These are phyloP conservation scores for Melampsora americana DNA, from an alignment of 1,284 basidiomycete species.

Conservation along the genomic window DNA sequence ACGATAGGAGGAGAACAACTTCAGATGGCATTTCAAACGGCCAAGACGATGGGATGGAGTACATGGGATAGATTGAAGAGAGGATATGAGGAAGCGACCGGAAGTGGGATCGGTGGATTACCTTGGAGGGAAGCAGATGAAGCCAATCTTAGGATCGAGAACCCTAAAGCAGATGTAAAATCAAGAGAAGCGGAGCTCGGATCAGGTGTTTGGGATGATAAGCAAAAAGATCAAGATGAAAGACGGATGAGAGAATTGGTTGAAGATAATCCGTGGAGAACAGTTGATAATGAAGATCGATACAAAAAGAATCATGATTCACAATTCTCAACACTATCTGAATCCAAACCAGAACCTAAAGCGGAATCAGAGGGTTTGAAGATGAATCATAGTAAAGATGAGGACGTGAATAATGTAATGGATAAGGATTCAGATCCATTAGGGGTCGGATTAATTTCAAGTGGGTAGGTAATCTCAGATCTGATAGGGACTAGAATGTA, in stretches of 20 bases:
- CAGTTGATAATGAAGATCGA: not conserved
- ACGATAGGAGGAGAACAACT: constrained; percentile 20
- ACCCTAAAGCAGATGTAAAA: constrained; percentile 9
- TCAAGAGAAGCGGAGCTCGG: not conserved
- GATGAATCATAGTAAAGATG: not conserved
- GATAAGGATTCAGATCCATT: not conserved
- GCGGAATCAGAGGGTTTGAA: not conserved
- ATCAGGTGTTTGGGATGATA: not conserved
- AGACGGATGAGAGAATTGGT: not conserved
- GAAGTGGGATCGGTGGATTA: constrained; percentile 22
- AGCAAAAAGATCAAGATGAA: not conserved
- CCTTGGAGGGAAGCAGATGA: constrained; percentile 21
- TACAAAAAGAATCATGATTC: too few relatives aligned
- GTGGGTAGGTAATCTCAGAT: too few relatives aligned
- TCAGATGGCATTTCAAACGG: constrained; percentile 44
- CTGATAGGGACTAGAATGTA: too few relatives aligned
- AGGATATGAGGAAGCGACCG: constrained; percentile 44
- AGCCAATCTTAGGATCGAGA: constrained; percentile 53
- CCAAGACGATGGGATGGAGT: constrained; percentile 46
- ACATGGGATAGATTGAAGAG: constrained; percentile 45
- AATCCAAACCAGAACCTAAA: not conserved
- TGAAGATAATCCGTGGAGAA: constrained; percentile 31
- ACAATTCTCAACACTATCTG: not conserved
- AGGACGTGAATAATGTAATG: not conserved
- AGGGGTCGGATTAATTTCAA: constrained; percentile 20